A percentile compares a stretch with the other conserved stretches of the same genome.
These are phyloP conservation scores for Nakazawaea anatomiae DNA, from an alignment of 805 yeast species.

Conservation along the genomic window DNA sequence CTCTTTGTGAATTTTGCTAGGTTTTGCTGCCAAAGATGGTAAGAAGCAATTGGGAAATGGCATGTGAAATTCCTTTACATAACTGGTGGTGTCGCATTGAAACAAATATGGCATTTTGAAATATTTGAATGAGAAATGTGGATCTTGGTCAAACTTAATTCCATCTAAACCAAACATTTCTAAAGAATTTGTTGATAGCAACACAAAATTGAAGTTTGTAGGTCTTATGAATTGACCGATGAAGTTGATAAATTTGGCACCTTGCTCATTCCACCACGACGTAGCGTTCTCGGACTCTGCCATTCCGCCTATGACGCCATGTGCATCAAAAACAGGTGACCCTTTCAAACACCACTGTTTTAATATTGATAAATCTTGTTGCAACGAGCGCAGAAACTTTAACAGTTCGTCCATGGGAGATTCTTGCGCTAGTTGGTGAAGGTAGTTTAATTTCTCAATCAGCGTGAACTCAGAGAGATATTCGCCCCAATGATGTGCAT, in stretches of 20 bases:
- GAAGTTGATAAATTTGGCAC: conserved; percentile 29
- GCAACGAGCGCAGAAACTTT: conserved; percentile 31
- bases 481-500: conserved; percentile 25
- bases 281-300: conserved; percentile 26
- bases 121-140: no score
- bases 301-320: conserved; percentile 19
- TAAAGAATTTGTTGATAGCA: conserved; percentile 23
- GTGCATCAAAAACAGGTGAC: conserved; percentile 25
- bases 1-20: conserved; percentile 17
- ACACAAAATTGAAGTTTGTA: conserved; percentile 27
- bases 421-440: conserved; percentile 30
- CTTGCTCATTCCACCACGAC: conserved; percentile 37
- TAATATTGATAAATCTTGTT: conserved; percentile 25
- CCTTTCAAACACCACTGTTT: conserved; percentile 39
- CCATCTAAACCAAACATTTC: no score
- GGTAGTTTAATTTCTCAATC: conserved; percentile 39
- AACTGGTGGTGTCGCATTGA: neutral
- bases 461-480: conserved; percentile 42
- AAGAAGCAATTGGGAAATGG: conserved; percentile 31
- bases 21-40: conserved; percentile 25
- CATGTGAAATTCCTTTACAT: conserved; percentile 2
- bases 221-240: conserved; percentile 21
- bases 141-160: no score
- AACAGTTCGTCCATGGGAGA: conserved; percentile 46
- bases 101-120: no score